phyloP scores from a whole-genome alignment of 495 filamentous ascomycete genomes.

The Aspergillus homomorphus region DNA sequence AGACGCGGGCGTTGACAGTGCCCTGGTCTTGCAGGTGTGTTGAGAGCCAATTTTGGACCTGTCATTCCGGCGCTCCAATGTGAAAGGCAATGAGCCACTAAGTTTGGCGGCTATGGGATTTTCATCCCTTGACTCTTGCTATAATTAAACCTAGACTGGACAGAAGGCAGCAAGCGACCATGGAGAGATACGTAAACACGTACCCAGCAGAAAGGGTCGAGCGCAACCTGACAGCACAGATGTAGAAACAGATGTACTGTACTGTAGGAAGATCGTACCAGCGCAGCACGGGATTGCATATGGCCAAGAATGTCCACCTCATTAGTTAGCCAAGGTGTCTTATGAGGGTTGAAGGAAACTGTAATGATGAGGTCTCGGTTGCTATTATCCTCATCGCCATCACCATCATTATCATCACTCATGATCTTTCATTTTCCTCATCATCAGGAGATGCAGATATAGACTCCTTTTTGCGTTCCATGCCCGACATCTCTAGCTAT shows the following conservation, averaged over 20 bases:
- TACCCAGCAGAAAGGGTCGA: background rate
- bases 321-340: background rate
- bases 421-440: background rate
- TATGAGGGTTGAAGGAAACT: background rate
- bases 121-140: constrained; percentile 8
- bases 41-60: constrained; percentile 20
- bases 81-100: background rate
- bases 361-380: too few species aligned
- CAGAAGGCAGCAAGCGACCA: background rate
- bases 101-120: constrained; percentile 3
- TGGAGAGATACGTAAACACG: background rate
- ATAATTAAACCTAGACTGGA: constrained; percentile 6
- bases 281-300: background rate
- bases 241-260: background rate
- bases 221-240: background rate
- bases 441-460: background rate
- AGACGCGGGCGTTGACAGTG: constrained; percentile 8
- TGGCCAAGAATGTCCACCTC: background rate
- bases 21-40: constrained; percentile 14
- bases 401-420: background rate
- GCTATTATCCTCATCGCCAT: too few species aligned
- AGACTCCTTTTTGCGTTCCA: background rate
- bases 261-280: background rate
- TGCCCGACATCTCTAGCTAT: background rate
- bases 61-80: constrained; percentile 9